Evolutionary conservation across 345 rosid genomes (phyloP).

Genomic region (Moringa oleifera): DNA sequence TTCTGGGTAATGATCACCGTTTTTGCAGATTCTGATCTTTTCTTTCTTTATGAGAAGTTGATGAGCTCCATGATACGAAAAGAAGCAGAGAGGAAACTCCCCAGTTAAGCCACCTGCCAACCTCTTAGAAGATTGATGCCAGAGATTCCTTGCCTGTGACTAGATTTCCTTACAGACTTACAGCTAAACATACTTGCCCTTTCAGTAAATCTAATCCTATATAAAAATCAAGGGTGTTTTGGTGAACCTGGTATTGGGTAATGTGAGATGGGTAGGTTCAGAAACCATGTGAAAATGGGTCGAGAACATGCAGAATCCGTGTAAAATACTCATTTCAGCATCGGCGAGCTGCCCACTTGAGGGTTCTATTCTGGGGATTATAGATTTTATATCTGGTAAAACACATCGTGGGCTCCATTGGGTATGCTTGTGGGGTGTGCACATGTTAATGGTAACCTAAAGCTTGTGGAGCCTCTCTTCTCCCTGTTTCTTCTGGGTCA

Average conservation of each 20-base stretch:
- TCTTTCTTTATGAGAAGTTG: not conserved
- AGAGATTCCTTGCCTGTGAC: conserved; percentile 20
- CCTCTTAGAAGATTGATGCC: conserved; percentile 4
- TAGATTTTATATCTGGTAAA: conserved; percentile 22
- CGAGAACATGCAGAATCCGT: conserved; percentile 50
- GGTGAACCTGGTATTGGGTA: not conserved
- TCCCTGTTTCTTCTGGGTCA: conserved; percentile 11
- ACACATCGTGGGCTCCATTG: conserved; percentile 27
- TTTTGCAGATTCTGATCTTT: not conserved
- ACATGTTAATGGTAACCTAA: conserved; percentile 27
- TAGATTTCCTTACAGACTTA: not conserved
- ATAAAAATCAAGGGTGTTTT: not conserved
- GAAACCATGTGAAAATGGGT: conserved; percentile 62
- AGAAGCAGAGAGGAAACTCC: conserved; percentile 23
- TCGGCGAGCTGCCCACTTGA: conserved; percentile 11
- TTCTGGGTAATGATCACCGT: conserved; percentile 9
- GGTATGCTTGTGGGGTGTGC: conserved; percentile 24
- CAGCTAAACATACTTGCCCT: not conserved
- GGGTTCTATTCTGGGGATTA: conserved; percentile 7
- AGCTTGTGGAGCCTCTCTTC: too few species aligned
- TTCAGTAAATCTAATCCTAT: not conserved
- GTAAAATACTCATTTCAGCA: conserved; percentile 40
- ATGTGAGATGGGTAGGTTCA: conserved; percentile 24
- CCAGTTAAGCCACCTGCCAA: conserved; percentile 8
- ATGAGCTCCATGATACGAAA: not conserved